Evolutionary conservation across 1,284 basidiomycete species (phyloP).

Genomic region (Cutaneotrichosporon sp.): DNA sequence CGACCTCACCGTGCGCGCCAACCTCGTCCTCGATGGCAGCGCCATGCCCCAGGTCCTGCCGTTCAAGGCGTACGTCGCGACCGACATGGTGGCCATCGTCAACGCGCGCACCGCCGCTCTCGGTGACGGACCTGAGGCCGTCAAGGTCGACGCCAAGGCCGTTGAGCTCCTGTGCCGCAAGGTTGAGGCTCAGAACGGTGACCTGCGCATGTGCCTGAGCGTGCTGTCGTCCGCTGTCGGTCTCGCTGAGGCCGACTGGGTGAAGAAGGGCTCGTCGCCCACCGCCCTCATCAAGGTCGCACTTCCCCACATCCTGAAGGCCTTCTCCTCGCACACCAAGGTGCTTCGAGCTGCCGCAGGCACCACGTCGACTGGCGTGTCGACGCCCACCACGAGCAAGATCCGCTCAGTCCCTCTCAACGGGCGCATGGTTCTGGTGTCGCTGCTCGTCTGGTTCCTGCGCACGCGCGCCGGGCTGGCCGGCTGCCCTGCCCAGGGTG

Average conservation of each 20-base stretch:
- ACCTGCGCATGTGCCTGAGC: slow-evolving; percentile 54
- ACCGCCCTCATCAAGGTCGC: slow-evolving; percentile 40
- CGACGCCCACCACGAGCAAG: slow-evolving; percentile 38
- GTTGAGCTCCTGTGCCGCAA: slow-evolving; percentile 51
- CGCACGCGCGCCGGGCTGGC: slow-evolving; percentile 38
- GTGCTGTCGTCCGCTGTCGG: slow-evolving; percentile 47
- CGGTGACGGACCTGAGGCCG: slow-evolving; percentile 16
- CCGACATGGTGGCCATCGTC: slow-evolving; percentile 51
- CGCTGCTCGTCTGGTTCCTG: slow-evolving; percentile 42
- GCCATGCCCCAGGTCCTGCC: slow-evolving; percentile 45
- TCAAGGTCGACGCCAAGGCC: slow-evolving; percentile 49
- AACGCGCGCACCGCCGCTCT: slow-evolving; percentile 36
- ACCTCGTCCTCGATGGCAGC: slow-evolving; percentile 43
- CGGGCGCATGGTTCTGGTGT: slow-evolving; percentile 51
- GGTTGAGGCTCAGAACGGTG: slow-evolving; percentile 55
- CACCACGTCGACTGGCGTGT: slow-evolving; percentile 22
- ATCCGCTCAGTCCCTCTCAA: slow-evolving; percentile 51
- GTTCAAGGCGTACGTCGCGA: slow-evolving; percentile 49
- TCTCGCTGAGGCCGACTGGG: slow-evolving; percentile 51
- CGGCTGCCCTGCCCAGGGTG: slow-evolving; percentile 31
- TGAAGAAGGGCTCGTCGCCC: slow-evolving; percentile 37
- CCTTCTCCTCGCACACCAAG: slow-evolving; percentile 47
- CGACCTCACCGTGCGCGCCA: slow-evolving; percentile 51
- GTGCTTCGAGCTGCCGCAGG: slow-evolving; percentile 48
- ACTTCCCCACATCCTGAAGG: slow-evolving; percentile 48